Evolutionary conservation across 2,329 filamentous ascomycete species (phyloP).

Genomic region (Fusarium sp.): DNA sequence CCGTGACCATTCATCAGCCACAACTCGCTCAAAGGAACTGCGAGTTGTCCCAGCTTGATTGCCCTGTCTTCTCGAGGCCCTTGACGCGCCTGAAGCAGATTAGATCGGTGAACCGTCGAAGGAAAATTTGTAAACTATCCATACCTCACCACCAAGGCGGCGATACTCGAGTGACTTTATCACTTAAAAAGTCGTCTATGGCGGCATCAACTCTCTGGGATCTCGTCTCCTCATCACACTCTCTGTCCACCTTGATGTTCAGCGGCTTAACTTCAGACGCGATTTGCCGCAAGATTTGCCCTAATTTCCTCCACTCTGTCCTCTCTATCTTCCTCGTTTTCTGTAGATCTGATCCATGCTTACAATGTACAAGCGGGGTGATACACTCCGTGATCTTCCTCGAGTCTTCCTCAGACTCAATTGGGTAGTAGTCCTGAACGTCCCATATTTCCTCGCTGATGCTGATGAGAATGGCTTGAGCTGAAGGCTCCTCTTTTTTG

Average conservation of each 20-base stretch:
- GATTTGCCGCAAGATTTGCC: background rate
- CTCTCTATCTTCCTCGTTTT: background rate
- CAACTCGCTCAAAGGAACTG: background rate
- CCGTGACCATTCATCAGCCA: background rate
- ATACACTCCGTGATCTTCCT: background rate
- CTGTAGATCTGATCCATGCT: background rate
- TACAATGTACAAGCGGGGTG: background rate
- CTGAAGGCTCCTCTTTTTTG: background rate
- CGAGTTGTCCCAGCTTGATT: background rate
- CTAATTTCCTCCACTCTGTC: background rate
- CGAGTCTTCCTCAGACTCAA: background rate
- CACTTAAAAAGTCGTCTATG: background rate
- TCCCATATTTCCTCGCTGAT: background rate
- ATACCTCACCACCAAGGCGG: background rate
- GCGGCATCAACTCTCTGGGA: background rate
- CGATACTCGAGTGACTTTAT: background rate
- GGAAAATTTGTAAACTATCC: background rate
- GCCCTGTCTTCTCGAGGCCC: background rate
- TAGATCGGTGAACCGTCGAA: background rate
- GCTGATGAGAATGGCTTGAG: background rate
- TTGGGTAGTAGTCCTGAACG: background rate
- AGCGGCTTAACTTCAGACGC: background rate
- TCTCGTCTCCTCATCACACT: background rate
- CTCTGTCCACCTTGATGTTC: background rate
- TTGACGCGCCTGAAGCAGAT: background rate